A percentile compares a stretch with the other conserved stretches of the same genome.
phyloP scores from a whole-genome alignment of 2,329 filamentous ascomycete genomes.

The Fonsecaea multimorphosa region DNA sequence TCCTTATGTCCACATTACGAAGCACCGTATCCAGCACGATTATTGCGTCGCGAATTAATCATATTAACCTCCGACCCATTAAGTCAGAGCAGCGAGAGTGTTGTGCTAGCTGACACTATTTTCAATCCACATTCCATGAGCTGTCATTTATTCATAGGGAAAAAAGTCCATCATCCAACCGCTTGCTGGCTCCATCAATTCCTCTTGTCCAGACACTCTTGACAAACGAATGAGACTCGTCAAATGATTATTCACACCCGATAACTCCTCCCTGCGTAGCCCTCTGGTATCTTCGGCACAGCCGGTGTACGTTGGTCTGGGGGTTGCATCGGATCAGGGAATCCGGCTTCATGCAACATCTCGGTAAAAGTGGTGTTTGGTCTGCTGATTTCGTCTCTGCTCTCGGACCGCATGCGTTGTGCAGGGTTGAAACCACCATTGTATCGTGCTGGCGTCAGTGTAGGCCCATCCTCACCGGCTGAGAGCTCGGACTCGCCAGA shows the following conservation, averaged over 20 bases:
- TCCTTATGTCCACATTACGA: neutral
- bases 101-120: neutral
- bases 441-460: slow-evolving; percentile 36
- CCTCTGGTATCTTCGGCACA: slow-evolving; percentile 36
- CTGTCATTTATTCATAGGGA: neutral
- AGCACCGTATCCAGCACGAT: neutral
- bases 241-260: slow-evolving; percentile 13
- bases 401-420: slow-evolving; percentile 21
- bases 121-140: slow-evolving; percentile 1
- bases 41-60: neutral
- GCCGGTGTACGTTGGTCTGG: slow-evolving; percentile 27
- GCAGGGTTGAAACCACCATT: slow-evolving; percentile 21
- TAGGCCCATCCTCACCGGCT: slow-evolving; percentile 16
- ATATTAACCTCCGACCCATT: slow-evolving; percentile 21
- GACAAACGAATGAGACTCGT: slow-evolving; percentile 17
- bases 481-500: slow-evolving; percentile 26
- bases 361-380: slow-evolving; percentile 39
- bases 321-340: slow-evolving; percentile 34
- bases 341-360: slow-evolving; percentile 38
- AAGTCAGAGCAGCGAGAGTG: slow-evolving; percentile 27
- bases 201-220: neutral
- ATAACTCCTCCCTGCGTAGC: slow-evolving; percentile 28
- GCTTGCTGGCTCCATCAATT: neutral
- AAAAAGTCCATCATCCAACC: neutral
- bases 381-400: slow-evolving; percentile 25